Base-by-base conservation (phyloP, 2,329 filamentous ascomycete genomes). In the Berkeleyomyces basicola region DNA sequence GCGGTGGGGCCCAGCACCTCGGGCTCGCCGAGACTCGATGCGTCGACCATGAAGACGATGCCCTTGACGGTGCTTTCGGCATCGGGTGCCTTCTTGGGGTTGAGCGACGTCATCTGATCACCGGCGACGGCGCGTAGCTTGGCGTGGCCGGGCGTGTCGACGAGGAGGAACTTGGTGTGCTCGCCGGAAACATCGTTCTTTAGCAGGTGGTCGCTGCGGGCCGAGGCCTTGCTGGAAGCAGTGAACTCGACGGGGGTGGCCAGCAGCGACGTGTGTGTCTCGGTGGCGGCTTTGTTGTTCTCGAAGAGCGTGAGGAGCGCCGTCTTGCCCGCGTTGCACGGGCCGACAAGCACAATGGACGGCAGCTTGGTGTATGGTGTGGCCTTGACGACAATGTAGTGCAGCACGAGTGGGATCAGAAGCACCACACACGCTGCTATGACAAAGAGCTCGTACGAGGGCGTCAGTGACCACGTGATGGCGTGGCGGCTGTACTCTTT, bases 71-170 rank as follows among this genome's bases (percentile, higher is more conserved):
- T 80, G 37, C 68, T 70, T 36, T 73, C 73, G 42, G 69, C 66
- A 16, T 73, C 16, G 16, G 49, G 37, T 7, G 61, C 49, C 57
- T 64, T 64, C 61, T 62, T 64, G 42, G 63, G 63, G 47, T 64
- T 62, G 7, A 64, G 63, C 37, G 66, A 63, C 33, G 65, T 60
- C 60, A 74, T 70, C 40, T 69, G 69, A 65, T 67, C 70, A 63
- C 67, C 70, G 3, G 87, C 84, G 67, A 83, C 78, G 68, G 83
- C 81, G 65, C 93, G 88, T 64, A 99, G 83, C 75, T 99, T 99
- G 69, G 90, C 90, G 76, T 99, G 93, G 46, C 93, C 93, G 0
- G 93, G 93, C 0, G 92, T 97, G 75, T 99, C 93, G 70, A 88
- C 76, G 42, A 97, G 76, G 47, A 87, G 76, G 71, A 93, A 88